These are phyloP conservation scores for Colletotrichum sp. DNA, from an alignment of 2,329 filamentous ascomycete genomes.

Conservation along the genomic window DNA sequence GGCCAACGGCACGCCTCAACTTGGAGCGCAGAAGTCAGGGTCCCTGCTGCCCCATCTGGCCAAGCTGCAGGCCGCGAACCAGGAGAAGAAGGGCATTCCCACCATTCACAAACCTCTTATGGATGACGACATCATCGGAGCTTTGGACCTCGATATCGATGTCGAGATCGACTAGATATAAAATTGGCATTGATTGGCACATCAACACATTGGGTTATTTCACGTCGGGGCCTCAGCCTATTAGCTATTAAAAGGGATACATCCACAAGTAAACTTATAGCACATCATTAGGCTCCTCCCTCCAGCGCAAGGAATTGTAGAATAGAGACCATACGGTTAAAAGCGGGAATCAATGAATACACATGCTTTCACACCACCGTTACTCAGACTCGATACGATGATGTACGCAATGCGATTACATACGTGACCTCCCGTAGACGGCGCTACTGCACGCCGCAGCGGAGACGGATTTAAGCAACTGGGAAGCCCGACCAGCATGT, in stretches of 20 bases:
- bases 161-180: slow-evolving; percentile 72
- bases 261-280: neutral
- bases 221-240: neutral
- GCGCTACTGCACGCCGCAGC: neutral
- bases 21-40: slow-evolving; percentile 43
- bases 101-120: slow-evolving; percentile 80
- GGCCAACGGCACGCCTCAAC: slow-evolving; percentile 56
- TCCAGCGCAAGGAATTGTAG: slow-evolving; percentile 2
- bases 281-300: neutral
- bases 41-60: slow-evolving; percentile 55
- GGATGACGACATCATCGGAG: slow-evolving; percentile 92
- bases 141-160: slow-evolving; percentile 89
- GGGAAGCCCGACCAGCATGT: neutral
- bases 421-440: neutral
- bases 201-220: neutral
- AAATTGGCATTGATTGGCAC: no score
- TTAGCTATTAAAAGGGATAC: neutral
- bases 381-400: neutral
- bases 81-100: slow-evolving; percentile 64
- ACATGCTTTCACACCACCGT: neutral
- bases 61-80: slow-evolving; percentile 57
- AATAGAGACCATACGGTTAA: neutral
- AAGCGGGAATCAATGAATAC: neutral
- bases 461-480: neutral
- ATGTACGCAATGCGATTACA: neutral